Evolutionary conservation across 2,329 filamentous ascomycete genomes (phyloP), one percentile per base, ranked within the genome.

Genomic region (Neonectria ditissima): DNA sequence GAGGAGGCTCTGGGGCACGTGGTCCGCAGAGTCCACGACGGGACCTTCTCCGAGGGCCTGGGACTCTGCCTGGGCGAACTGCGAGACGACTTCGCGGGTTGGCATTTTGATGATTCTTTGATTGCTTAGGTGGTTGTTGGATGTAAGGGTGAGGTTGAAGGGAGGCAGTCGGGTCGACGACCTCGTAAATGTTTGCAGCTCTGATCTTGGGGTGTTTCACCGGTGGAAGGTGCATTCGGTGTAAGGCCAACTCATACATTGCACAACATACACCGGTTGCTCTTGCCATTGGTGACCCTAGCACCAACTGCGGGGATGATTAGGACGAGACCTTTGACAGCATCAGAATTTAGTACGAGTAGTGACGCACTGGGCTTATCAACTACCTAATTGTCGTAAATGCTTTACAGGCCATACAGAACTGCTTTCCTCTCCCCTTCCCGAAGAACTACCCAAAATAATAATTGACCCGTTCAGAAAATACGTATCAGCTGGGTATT

Each of bases 1-100:
- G 13, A 75, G 59, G 2, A 76, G 63, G 14, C 74, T 71, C 18
- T 74, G 74, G 0, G 74, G 56, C 10, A 57, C 55, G 3, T 16
- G 34, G 20, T 43, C 22, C 14, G 18, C 16, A n/a, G 28, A 39
- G 44, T 63, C 65, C 32, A 63, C 61, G 7, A 74, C 59, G 10
- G 72, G 72, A 4, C 72, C 72, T 41, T 65, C 56, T 20, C 70
- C 63, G 6, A 60, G 68, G 39, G 63, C 57, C 8, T 69, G 59
- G 16, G 63, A 41, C 16, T 57, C 63, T n/a, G 48, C 53, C 8
- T 59, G 62, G 41, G 60, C 52, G 37, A 71, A 71, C 41, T 70
- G 62, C 11, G 34, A 26, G 24, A 74, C 41, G 2, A 71, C 65
- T 67, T 74, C 72, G 11, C 51, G 59, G 10, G 69, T 69, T 32